A percentile compares a stretch with the other conserved stretches of the same genome.
These are phyloP conservation scores for Aspergillus sp. DNA, from an alignment of 2,329 filamentous ascomycete genomes.

Conservation along the genomic window DNA sequence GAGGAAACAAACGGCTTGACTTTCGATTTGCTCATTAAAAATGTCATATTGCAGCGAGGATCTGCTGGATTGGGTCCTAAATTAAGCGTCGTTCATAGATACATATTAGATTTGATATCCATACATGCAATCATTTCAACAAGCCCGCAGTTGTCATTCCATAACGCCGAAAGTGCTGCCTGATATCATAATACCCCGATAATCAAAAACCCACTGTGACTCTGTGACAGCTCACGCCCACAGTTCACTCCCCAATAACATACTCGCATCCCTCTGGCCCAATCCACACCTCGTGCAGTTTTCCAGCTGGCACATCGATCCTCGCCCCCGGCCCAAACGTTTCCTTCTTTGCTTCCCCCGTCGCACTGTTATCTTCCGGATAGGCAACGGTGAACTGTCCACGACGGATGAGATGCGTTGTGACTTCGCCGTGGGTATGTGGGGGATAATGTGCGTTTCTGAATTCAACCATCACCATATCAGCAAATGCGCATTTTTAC, in stretches of 20 bases:
- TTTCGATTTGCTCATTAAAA: slow-evolving; percentile 31
- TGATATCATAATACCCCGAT: no score
- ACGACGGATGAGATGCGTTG: slow-evolving; percentile 52
- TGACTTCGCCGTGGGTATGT: slow-evolving; percentile 48
- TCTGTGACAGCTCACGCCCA: background rate
- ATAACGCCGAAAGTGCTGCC: no score
- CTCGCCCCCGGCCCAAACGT: slow-evolving; percentile 48
- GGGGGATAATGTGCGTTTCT: slow-evolving; percentile 54
- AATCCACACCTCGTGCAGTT: slow-evolving; percentile 55
- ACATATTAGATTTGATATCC: background rate
- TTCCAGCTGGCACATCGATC: slow-evolving; percentile 50
- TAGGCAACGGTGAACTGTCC: slow-evolving; percentile 52
- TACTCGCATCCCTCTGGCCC: slow-evolving; percentile 52
- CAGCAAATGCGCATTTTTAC: background rate
- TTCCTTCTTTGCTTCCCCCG: slow-evolving; percentile 38
- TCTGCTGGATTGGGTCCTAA: slow-evolving; percentile 1
- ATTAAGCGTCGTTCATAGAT: no score
- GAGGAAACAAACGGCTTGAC: slow-evolving; percentile 40
- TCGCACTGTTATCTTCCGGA: slow-evolving; percentile 40
- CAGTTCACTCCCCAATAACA: slow-evolving; percentile 48
- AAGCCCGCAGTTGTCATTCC: no score
- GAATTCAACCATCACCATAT: background rate
- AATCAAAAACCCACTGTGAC: background rate
- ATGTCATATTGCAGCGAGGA: background rate
- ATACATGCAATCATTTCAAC: background rate